Conservation (phyloP, 2,329 filamentous ascomycete species). For the Fusarium sp. region DNA sequence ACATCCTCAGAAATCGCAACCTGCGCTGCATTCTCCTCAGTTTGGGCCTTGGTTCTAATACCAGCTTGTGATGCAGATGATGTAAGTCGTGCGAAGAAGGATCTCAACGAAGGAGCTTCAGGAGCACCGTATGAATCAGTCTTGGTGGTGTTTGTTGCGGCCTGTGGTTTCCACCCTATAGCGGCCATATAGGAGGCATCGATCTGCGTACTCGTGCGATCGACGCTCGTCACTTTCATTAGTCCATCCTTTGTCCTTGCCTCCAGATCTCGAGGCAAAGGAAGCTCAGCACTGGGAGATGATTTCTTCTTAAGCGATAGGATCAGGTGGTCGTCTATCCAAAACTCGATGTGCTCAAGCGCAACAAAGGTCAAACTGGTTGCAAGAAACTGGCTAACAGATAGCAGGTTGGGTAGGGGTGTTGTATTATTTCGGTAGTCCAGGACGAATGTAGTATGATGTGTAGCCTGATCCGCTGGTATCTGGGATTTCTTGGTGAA, state of each 20-base stretch:
- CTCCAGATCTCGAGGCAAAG: conserved; percentile 82
- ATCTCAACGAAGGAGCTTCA: conserved; percentile 73
- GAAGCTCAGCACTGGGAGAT: conserved; percentile 78
- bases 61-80: conserved; percentile 64
- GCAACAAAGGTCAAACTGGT: conserved; percentile 97
- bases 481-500: conserved; percentile 89
- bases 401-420: conserved; percentile 85
- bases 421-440: conserved; percentile 93
- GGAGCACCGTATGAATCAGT: conserved; percentile 63
- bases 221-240: conserved; percentile 86
- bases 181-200: conserved; percentile 90
- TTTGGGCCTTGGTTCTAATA: conserved; percentile 66
- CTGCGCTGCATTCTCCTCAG: conserved; percentile 72
- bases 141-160: conserved; percentile 55
- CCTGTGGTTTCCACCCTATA: conserved; percentile 81
- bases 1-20: conserved; percentile 77
- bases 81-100: conserved; percentile 84
- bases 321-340: conserved; percentile 88
- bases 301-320: conserved; percentile 85
- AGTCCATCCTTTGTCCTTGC: conserved; percentile 86
- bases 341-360: conserved; percentile 87
- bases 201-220: conserved; percentile 89
- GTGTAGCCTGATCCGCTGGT: conserved; percentile 72
- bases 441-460: conserved; percentile 90
- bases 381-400: conserved; percentile 89